Conservation (phyloP, 805 yeast genomes). For the Wickerhamiella cacticola region DNA sequence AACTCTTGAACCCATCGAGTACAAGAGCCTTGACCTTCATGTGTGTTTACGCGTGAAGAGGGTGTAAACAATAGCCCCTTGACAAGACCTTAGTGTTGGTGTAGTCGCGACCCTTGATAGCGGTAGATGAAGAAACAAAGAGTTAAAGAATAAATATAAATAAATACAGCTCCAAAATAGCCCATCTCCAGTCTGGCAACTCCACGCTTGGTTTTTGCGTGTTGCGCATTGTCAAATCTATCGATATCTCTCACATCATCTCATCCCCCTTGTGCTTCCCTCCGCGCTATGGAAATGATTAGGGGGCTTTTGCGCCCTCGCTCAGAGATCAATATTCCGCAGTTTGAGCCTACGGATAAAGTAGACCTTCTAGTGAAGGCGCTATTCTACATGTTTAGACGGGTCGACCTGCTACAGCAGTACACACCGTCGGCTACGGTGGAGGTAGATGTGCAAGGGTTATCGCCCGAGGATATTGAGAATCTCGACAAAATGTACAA, state of each 20-base stretch:
- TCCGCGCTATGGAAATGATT: slow-evolving; percentile 28
- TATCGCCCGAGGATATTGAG: slow-evolving; percentile 22
- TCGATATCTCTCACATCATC: no score
- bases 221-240: no score
- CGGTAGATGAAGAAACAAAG: no score
- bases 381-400: slow-evolving; percentile 43
- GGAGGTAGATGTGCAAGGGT: slow-evolving; percentile 18
- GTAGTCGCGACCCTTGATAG: not conserved
- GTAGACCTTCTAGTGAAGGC: slow-evolving; percentile 52
- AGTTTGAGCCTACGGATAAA: slow-evolving; percentile 42
- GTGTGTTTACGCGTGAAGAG: not conserved
- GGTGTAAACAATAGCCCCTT: no score
- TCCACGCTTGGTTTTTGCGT: no score
- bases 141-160: no score
- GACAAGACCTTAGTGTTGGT: not conserved
- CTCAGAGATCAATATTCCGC: slow-evolving; percentile 36
- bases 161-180: no score
- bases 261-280: no score
- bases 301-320: slow-evolving; percentile 31
- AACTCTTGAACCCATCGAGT: slow-evolving; percentile 94
- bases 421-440: slow-evolving; percentile 11
- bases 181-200: no score
- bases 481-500: slow-evolving; percentile 50
- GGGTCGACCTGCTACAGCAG: slow-evolving; percentile 25
- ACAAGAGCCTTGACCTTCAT: slow-evolving; percentile 96